Evolutionary conservation across 2,329 filamentous ascomycete species (phyloP), one percentile per base, ranked within the genome.

Genomic region (Trichoderma koningiopsis): DNA sequence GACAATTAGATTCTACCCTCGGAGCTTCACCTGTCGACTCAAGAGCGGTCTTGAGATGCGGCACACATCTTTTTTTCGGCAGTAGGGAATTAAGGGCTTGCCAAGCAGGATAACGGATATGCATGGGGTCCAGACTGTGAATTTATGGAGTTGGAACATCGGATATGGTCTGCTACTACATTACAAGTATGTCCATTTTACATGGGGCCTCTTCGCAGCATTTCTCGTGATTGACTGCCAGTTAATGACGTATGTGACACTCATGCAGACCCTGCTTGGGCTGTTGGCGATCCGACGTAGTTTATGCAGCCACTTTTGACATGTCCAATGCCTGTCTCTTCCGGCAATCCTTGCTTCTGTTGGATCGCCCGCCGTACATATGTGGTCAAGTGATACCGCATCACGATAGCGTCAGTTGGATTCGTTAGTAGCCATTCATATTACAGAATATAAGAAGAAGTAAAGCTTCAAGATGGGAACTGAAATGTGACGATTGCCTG

Each of bases 21-120:
- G 27, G 68, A 64, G 56, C 69, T 71, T 72, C 35, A 69, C 58
- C 57, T 72, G 71, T 71, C 68, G 64, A 68, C 69, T 71, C 68
- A 71, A 61, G 72, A 72, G 73, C 68, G 70, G 71, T 72, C 70
- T 63, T 72, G 70, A 63, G 66, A 61, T 66, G 40, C 64, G 69
- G 47, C 47, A 56, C 27, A 61, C 33, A 62, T 59, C 52, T 63
- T 31, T 43, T 43, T 68, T 52, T 68, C 57, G 57, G 64, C 63
- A 70, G 63, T 53, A 55, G 29, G 62, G 62, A 66, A 61, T 66
- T 52, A 22, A 22, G 65, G 68, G 67, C 71, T 71, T 60, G 56
- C 33, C 59, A 70, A 74, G 72, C 72, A 74, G 74, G 71, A 69
- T 37, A 70, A 74, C 72, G 71, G 72, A 71, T 71, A 75, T 75